Evolutionary conservation across 2,329 filamentous ascomycete species (phyloP).

Genomic region (Nemania sp.): DNA sequence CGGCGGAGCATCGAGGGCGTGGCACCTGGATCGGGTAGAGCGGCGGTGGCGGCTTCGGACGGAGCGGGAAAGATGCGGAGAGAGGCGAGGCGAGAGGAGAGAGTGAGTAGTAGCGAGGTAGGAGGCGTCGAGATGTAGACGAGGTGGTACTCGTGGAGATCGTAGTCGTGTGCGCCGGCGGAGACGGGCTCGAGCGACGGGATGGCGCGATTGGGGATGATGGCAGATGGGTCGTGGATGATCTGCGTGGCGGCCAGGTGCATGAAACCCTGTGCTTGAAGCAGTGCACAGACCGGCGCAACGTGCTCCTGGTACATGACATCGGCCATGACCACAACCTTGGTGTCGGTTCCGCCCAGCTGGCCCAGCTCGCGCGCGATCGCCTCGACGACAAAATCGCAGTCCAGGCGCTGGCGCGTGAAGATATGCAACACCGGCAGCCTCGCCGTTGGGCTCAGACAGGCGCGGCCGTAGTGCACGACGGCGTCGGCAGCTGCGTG

Average conservation of each 20-base stretch:
- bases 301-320: constrained; percentile 84
- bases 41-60: constrained; percentile 51
- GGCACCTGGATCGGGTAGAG: constrained; percentile 43
- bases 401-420: constrained; percentile 71
- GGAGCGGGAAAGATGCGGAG: constrained; percentile 76
- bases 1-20: constrained; percentile 69
- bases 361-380: constrained; percentile 74
- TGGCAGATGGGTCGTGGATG: constrained; percentile 75
- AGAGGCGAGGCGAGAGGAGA: constrained; percentile 77
- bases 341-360: constrained; percentile 65
- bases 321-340: constrained; percentile 83
- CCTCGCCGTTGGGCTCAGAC: constrained; percentile 84
- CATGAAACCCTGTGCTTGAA: constrained; percentile 68
- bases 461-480: constrained; percentile 91
- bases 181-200: constrained; percentile 6
- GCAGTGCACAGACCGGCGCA: constrained; percentile 53
- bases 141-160: constrained; percentile 69
- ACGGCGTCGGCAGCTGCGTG: constrained; percentile 89
- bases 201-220: constrained; percentile 79
- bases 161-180: constrained; percentile 39
- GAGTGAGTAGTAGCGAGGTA: constrained; percentile 79
- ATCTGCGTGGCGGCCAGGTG: constrained; percentile 71
- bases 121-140: constrained; percentile 86
- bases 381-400: constrained; percentile 58
- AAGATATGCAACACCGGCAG: constrained; percentile 91